A percentile compares a stretch with the other conserved stretches of the same genome.
Evolutionary conservation across 306 rosid species (phyloP).

Genomic region (Castanea crenata): DNA sequence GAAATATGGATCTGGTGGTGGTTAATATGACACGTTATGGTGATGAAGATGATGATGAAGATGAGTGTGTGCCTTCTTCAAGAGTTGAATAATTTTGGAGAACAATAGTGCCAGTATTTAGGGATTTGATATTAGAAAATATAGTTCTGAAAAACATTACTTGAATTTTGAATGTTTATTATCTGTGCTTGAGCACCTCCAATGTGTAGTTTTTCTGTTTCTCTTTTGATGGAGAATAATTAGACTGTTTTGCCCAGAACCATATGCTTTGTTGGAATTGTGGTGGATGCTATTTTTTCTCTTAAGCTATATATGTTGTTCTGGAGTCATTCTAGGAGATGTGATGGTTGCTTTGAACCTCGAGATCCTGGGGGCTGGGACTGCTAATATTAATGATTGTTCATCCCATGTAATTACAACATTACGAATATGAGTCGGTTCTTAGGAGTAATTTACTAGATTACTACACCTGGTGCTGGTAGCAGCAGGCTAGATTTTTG

Average conservation of each 20-base stretch:
- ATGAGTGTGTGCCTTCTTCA: constrained; percentile 20
- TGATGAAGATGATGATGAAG: constrained; percentile 32
- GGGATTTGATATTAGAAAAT: constrained; percentile 22
- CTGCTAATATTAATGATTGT: too few relatives aligned
- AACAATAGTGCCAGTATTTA: constrained; percentile 12
- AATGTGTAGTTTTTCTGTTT: constrained; percentile 6
- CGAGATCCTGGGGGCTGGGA: too few relatives aligned
- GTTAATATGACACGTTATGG: constrained; percentile 35
- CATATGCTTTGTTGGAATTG: neutral
- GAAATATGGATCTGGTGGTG: constrained; percentile 94
- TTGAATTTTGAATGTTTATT: constrained; percentile 27
- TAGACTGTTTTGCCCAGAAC: neutral
- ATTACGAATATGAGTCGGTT: too few relatives aligned
- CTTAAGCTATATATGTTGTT: neutral
- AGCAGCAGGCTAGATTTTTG: too few relatives aligned
- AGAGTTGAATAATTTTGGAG: constrained; percentile 39
- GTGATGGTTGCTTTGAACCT: too few relatives aligned
- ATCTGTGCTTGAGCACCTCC: constrained; percentile 7
- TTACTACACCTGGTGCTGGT: too few relatives aligned
- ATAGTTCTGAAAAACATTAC: constrained; percentile 17
- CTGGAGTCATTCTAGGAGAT: too few relatives aligned
- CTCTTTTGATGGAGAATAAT: constrained; percentile 22
- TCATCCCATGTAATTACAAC: too few relatives aligned
- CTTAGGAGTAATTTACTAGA: too few relatives aligned
- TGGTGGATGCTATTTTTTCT: neutral